Percentiles rank a stretch among this genome's conserved stretches.
Evolutionary conservation across 1,284 basidiomycete genomes (phyloP).

Genomic region (Mycosarcoma maydis): DNA sequence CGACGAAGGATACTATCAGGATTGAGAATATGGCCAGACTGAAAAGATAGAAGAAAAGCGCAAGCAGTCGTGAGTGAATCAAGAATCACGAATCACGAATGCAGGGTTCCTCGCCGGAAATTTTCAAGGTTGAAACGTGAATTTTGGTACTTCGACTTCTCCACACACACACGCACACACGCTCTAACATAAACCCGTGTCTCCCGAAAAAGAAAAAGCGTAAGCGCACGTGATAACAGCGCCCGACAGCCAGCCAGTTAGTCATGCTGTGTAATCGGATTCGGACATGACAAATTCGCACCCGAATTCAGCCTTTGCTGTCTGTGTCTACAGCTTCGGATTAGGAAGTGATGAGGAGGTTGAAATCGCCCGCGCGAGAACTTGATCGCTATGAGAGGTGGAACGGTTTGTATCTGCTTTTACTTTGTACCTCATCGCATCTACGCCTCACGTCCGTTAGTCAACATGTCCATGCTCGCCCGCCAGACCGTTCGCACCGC

Average conservation of each 20-base stretch:
- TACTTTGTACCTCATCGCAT: neutral
- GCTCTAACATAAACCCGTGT: too few relatives aligned
- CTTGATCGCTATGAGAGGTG: too few relatives aligned
- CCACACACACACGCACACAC: too few relatives aligned
- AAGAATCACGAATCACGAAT: too few relatives aligned
- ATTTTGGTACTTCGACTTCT: conserved; percentile 1
- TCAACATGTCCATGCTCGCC: conserved; percentile 54
- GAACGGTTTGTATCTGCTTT: too few relatives aligned
- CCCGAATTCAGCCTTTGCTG: conserved; percentile 23
- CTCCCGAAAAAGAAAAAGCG: neutral
- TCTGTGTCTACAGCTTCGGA: too few relatives aligned
- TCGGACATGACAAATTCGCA: conserved; percentile 25
- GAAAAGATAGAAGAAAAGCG: neutral
- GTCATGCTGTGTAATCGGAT: conserved; percentile 26
- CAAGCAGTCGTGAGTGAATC: too few relatives aligned
- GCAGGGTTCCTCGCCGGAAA: too few relatives aligned
- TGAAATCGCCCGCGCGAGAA: too few relatives aligned
- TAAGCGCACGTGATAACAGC: conserved; percentile 19
- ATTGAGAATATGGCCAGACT: neutral
- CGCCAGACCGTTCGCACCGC: conserved; percentile 50
- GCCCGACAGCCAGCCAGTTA: too few relatives aligned
- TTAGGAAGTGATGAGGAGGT: too few relatives aligned
- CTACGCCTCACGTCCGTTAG: neutral
- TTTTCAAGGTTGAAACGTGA: too few relatives aligned
- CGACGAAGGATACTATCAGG: neutral